Evolutionary conservation across 139 green algal genomes (phyloP).

Genomic region (Diplosphaera chodatii): DNA sequence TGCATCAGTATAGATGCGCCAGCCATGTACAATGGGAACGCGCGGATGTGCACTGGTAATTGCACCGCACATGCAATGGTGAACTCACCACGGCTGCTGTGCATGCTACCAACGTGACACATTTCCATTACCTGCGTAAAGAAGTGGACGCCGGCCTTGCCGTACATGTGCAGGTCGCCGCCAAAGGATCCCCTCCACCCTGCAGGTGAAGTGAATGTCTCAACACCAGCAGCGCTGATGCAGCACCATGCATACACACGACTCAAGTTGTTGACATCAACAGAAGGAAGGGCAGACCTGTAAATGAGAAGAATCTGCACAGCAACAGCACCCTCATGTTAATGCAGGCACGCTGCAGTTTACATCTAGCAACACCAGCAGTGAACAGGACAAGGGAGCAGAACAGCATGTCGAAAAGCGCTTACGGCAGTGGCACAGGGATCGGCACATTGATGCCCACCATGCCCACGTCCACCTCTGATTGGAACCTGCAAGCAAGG

Average conservation of each 20-base stretch:
- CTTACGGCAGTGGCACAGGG: slow-evolving; percentile 81
- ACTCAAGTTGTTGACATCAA: too few relatives aligned
- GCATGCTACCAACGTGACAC: too few relatives aligned
- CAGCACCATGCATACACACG: too few relatives aligned
- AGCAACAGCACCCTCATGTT: not conserved
- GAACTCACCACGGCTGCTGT: too few relatives aligned
- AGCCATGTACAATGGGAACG: too few relatives aligned
- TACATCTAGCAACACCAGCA: not conserved
- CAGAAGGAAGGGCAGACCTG: slow-evolving; percentile 29
- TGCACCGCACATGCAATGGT: too few relatives aligned
- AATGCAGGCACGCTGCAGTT: too few relatives aligned
- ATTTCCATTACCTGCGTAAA: slow-evolving; percentile 55
- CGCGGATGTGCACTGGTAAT: too few relatives aligned
- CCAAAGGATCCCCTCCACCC: slow-evolving; percentile 81
- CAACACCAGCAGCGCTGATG: too few relatives aligned
- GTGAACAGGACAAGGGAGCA: not conserved
- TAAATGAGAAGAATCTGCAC: slow-evolving; percentile 88
- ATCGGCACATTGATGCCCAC: slow-evolving; percentile 97
- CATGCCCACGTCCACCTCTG: slow-evolving; percentile 60
- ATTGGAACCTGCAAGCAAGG: slow-evolving; percentile 77
- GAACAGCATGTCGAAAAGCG: not conserved
- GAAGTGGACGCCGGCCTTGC: slow-evolving; percentile 83
- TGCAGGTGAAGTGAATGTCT: too few relatives aligned
- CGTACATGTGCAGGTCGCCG: slow-evolving; percentile 90
- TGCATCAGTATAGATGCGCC: too few relatives aligned